Evolutionary conservation across 805 yeast species (phyloP).

Genomic region (Yarrowia deformans): DNA sequence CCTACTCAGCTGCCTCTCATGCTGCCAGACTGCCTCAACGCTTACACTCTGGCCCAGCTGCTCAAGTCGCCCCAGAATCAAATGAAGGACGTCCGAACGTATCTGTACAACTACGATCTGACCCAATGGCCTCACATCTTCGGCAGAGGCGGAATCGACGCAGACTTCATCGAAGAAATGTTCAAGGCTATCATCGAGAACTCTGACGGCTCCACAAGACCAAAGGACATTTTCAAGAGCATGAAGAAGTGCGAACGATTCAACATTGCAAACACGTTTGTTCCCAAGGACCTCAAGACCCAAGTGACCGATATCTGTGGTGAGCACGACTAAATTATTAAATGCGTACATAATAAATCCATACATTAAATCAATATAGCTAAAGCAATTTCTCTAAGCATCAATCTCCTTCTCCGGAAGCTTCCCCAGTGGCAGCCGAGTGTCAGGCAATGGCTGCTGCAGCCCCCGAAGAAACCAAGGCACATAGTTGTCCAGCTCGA

Average conservation of each 20-base stretch:
- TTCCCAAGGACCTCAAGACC: conserved; percentile 16
- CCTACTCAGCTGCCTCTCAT: conserved; percentile 13
- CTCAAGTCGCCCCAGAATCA: conserved; percentile 42
- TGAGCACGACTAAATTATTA: background rate
- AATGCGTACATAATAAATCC: conserved; percentile 6
- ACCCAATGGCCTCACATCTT: conserved; percentile 26
- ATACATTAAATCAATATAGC: conserved; percentile 16
- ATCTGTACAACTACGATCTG: conserved; percentile 40
- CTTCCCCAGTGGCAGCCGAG: conserved; percentile 32
- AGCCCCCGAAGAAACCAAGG: conserved; percentile 26
- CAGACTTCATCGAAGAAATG: conserved; percentile 44
- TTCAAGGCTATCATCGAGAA: conserved; percentile 41
- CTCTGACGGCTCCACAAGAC: background rate
- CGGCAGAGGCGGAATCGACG: conserved; percentile 43
- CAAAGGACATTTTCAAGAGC: conserved; percentile 27
- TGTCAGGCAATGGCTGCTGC: conserved; percentile 29
- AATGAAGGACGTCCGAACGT: conserved; percentile 41
- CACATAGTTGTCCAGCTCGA: conserved; percentile 30
- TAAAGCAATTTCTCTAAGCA: conserved; percentile 30
- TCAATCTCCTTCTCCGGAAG: conserved; percentile 32
- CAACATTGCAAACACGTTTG: conserved; percentile 39
- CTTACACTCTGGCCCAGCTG: conserved; percentile 42
- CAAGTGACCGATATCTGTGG: conserved; percentile 2
- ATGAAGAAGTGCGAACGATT: conserved; percentile 38
- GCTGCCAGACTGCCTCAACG: conserved; percentile 40